Conservation (phyloP, 306 rosid genomes). For the Rosa lucieae region DNA sequence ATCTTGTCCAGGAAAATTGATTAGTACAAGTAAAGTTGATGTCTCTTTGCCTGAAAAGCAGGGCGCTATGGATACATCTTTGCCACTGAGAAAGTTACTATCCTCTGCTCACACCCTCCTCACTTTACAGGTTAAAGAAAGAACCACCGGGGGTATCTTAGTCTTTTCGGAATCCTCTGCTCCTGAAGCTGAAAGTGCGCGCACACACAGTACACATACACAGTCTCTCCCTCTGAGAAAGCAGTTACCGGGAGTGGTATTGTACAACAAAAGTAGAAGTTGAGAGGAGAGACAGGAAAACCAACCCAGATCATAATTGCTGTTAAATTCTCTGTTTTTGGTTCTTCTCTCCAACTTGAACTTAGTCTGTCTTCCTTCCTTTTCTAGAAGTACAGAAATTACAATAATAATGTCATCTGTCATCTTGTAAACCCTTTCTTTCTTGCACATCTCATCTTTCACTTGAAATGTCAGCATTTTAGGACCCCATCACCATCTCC, state of each 20-base stretch:
- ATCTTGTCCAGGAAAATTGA: too few relatives aligned
- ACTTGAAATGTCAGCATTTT: constrained; percentile 52
- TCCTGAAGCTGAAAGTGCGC: constrained; percentile 18
- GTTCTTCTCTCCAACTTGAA: not conserved
- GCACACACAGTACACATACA: not conserved
- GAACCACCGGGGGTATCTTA: constrained; percentile 36
- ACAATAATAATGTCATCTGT: constrained; percentile 12
- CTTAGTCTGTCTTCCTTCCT: not conserved
- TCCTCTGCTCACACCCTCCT: not conserved
- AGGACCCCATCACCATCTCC: constrained; percentile 27
- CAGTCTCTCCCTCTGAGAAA: too few relatives aligned
- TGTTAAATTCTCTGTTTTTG: constrained; percentile 36
- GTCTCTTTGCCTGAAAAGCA: constrained; percentile 38
- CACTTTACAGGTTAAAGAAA: constrained; percentile 24
- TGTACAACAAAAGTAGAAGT: not conserved
- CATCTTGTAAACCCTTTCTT: constrained; percentile 31
- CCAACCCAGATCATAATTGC: constrained; percentile 46
- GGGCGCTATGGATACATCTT: not conserved
- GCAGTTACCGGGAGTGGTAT: constrained; percentile 10
- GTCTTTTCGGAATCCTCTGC: constrained; percentile 24
- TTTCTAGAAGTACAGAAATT: not conserved
- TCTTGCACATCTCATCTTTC: constrained; percentile 5
- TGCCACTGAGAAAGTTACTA: constrained; percentile 40
- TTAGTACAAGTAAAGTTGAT: too few relatives aligned
- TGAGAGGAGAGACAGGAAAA: constrained; percentile 50